A percentile compares a stretch with the other conserved stretches of the same genome.
Evolutionary conservation across 2,329 filamentous ascomycete genomes (phyloP).

Genomic region (Penicillium sp.): DNA sequence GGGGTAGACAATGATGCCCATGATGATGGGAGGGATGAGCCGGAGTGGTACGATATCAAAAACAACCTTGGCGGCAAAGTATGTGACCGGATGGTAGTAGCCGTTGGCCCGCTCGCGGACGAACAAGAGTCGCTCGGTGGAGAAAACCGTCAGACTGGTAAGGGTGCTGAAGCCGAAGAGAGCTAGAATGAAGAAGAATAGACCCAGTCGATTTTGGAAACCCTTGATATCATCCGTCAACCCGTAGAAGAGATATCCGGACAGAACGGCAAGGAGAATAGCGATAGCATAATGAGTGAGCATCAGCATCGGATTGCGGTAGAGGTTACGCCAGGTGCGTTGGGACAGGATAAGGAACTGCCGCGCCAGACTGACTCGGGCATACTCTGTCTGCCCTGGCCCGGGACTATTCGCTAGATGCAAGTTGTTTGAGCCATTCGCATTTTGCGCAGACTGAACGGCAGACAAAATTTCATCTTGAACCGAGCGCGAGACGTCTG

Average conservation of each 20-base stretch:
- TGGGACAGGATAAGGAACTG: slow-evolving; percentile 90
- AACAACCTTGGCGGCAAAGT: slow-evolving; percentile 95
- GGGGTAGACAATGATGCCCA: slow-evolving; percentile 94
- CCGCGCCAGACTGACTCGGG: slow-evolving; percentile 73
- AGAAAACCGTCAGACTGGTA: slow-evolving; percentile 91
- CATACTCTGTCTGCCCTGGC: slow-evolving; percentile 73
- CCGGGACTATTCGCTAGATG: slow-evolving; percentile 49
- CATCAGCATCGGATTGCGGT: slow-evolving; percentile 97
- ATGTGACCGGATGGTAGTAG: slow-evolving; percentile 91
- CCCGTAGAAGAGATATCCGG: slow-evolving; percentile 94
- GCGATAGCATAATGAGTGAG: slow-evolving; percentile 97
- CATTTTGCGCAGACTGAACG: slow-evolving; percentile 64
- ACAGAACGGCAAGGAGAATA: slow-evolving; percentile 89
- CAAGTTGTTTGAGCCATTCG: slow-evolving; percentile 67
- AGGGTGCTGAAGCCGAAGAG: slow-evolving; percentile 96
- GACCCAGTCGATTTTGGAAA: slow-evolving; percentile 93
- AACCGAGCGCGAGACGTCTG: slow-evolving; percentile 73
- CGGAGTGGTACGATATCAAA: slow-evolving; percentile 96
- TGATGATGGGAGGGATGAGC: slow-evolving; percentile 89
- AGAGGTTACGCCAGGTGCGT: slow-evolving; percentile 95
- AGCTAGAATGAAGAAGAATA: slow-evolving; percentile 96
- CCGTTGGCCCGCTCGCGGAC: slow-evolving; percentile 93
- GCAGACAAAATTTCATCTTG: slow-evolving; percentile 78
- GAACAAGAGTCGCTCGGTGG: slow-evolving; percentile 85
- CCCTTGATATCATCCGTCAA: slow-evolving; percentile 94